These are phyloP conservation scores for Camelina sativa DNA, from an alignment of 345 rosid genomes.

Conservation along the genomic window DNA sequence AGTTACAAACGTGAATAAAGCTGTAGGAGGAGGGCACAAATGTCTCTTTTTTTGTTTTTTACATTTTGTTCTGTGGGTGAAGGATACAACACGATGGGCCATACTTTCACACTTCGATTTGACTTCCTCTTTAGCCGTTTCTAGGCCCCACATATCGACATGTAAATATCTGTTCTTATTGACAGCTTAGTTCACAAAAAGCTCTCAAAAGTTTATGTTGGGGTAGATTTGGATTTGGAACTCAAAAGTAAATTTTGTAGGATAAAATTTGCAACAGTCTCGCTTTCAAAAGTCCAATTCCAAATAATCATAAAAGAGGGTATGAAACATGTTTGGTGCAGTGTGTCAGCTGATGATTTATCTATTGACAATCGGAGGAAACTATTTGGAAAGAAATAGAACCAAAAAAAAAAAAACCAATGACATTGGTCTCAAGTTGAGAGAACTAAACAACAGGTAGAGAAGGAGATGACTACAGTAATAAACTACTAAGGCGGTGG, in stretches of 20 bases:
- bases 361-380: conserved; percentile 30
- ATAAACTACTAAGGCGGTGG: conserved; percentile 32
- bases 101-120: conserved; percentile 9
- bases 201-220: no score
- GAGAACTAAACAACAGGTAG: conserved; percentile 5
- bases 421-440: background rate
- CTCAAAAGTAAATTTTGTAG: no score
- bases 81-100: conserved; percentile 26
- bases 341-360: conserved; percentile 25
- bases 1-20: background rate
- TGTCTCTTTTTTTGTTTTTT: background rate
- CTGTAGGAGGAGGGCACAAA: conserved; percentile 22
- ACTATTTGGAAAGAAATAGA: background rate
- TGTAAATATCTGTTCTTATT: conserved; percentile 4
- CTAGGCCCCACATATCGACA: conserved; percentile 1
- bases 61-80: background rate
- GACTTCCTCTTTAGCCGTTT: conserved; percentile 1
- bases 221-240: no score
- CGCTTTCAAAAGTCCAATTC: background rate
- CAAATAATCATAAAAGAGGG: background rate
- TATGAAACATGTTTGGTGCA: conserved; percentile 27
- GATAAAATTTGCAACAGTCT: background rate
- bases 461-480: background rate
- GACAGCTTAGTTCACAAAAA: background rate
- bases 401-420: background rate